Evolutionary conservation across 345 rosid genomes (phyloP), one percentile per base, ranked within the genome.

Genomic region (Sisymbrium irio): DNA sequence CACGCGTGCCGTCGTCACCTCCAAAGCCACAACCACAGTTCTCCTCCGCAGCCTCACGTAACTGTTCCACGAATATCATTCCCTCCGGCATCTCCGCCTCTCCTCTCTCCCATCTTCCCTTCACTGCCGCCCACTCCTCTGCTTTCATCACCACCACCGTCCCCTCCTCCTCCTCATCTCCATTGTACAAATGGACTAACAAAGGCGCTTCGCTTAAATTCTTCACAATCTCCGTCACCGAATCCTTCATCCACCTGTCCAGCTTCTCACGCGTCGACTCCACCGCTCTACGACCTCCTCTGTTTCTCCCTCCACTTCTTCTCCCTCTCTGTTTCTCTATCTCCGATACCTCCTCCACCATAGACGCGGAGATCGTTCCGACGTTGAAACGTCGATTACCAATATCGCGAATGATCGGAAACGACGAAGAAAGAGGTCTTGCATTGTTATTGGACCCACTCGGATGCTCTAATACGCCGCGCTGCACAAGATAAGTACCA

Each of bases 21-120:
- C 39, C 79, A 61, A 84, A 51, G 25, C 98, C 92, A 85, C 97
- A 89, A 7, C 81, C 87, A 40, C 86, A 81, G 10, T 74, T 58
- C 75, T 37, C 72, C 47, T 63, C 78, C 14, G 27, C 77, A 20
- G 28, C 75, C 18, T 9, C 55, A 17, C 65, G 67, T 45, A 77
- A 50, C 77, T 20, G 62, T 32, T 77, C 80, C 37, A 77, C 80
- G 28, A 71, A 77, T 14, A 77, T 68, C 4, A 77, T 72, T 2
- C 80, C 80, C 13, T 77, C 77, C 25, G 80, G 80, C 73, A 77
- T 62, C 68, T 71, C 72, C 77, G 73, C 70, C 55, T 77, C 76
- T 65, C 80, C 80, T 50, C 68, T 65, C 76, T 71, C 77, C 77
- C 80, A 77, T 14, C 63, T 59, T 19, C 69, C 68, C 19, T 71